These are phyloP conservation scores for Lachnellula subtilissima DNA, from an alignment of 2,329 filamentous ascomycete species.

Conservation along the genomic window DNA sequence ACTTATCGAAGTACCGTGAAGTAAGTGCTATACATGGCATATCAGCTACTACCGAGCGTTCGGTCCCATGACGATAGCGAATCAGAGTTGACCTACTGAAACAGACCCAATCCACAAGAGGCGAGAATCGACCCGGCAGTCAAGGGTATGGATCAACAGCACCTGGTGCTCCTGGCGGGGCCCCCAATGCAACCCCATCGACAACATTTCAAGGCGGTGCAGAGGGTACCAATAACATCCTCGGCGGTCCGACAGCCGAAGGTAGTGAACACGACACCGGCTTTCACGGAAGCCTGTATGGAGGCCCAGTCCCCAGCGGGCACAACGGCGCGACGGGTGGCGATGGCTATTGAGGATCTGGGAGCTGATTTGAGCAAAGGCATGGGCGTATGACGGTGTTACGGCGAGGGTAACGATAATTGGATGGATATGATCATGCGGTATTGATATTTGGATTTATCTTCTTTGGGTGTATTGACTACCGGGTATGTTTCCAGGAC, in stretches of 20 bases:
- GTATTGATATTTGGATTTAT: conserved; percentile 4
- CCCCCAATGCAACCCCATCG: conserved; percentile 27
- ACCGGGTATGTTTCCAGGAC: conserved; percentile 23
- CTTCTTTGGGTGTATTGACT: conserved; percentile 29
- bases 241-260: conserved; percentile 30
- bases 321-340: conserved; percentile 49
- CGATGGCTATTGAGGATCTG: conserved; percentile 23
- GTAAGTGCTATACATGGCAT: conserved; percentile 51
- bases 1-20: conserved; percentile 95
- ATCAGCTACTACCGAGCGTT: conserved; percentile 2
- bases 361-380: conserved; percentile 8
- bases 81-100: conserved; percentile 29
- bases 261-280: conserved; percentile 31
- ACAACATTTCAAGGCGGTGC: conserved; percentile 27
- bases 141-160: conserved; percentile 46
- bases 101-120: conserved; percentile 74
- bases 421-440: conserved; percentile 3
- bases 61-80: conserved; percentile 6
- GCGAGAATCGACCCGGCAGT: conserved; percentile 50
- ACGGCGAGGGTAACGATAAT: conserved; percentile 5
- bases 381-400: conserved; percentile 20
- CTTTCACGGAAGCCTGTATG: conserved; percentile 38
- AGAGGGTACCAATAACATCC: conserved; percentile 32
- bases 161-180: conserved; percentile 36
- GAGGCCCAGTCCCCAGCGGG: conserved; percentile 46